A percentile compares a stretch with the other conserved stretches of the same genome.
Conservation (phyloP, 2,329 filamentous ascomycete genomes). For the Sporothrix brunneoviolacea region DNA sequence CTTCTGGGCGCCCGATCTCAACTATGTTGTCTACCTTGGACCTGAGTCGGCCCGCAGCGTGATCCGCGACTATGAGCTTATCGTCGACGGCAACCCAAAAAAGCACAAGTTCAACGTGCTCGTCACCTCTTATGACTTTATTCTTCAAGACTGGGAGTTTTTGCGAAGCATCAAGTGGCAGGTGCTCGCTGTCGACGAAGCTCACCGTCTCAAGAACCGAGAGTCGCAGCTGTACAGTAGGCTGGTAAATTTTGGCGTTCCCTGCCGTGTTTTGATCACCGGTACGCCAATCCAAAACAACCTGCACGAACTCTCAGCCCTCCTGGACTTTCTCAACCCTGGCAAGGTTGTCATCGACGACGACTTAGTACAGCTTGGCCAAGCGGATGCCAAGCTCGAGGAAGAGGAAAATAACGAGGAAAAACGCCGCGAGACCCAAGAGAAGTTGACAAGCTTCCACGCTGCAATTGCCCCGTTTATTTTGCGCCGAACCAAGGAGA, state of each 20-base stretch:
- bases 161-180: conserved; percentile 94
- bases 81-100: conserved; percentile 77
- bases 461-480: conserved; percentile 88
- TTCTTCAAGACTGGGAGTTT: conserved; percentile 77
- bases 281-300: conserved; percentile 98
- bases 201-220: conserved; percentile 91
- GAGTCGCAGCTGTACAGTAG: conserved; percentile 89
- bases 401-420: conserved; percentile 29
- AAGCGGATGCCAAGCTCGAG: conserved; percentile 28
- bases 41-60: conserved; percentile 79
- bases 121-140: conserved; percentile 95
- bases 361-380: conserved; percentile 71
- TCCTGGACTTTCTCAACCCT: conserved; percentile 97
- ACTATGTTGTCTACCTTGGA: conserved; percentile 95
- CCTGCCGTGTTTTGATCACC: conserved; percentile 86
- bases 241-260: conserved; percentile 77
- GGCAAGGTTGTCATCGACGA: conserved; percentile 86
- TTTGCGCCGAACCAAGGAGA: conserved; percentile 91
- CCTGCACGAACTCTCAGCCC: conserved; percentile 79
- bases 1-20: conserved; percentile 88
- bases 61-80: conserved; percentile 83
- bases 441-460: conserved; percentile 81
- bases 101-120: conserved; percentile 97
- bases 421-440: conserved; percentile 67
- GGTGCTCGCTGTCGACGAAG: conserved; percentile 91